Evolutionary conservation across 768 basidiomycete genomes (phyloP).

Genomic region (Lentinula aciculospora): DNA sequence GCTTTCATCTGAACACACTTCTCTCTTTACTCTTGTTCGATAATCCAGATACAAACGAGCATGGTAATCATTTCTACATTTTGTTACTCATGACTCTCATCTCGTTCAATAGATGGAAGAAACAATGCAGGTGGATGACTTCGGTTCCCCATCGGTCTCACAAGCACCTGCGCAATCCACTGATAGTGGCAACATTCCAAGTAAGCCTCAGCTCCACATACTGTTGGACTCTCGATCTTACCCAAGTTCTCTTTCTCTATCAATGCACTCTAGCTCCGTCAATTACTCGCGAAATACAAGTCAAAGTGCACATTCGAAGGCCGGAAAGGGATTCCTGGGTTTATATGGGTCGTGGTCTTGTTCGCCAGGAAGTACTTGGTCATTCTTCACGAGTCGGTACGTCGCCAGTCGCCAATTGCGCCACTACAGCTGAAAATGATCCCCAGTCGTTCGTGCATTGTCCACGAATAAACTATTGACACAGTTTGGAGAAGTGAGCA

Average conservation of each 20-base stretch:
- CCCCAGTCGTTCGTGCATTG: slow-evolving; percentile 55
- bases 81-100: not conserved
- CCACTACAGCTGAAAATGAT: slow-evolving; percentile 6
- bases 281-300: slow-evolving; percentile 58
- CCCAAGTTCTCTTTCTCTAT: slow-evolving; percentile 1
- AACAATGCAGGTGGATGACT: slow-evolving; percentile 40
- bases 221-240: not conserved
- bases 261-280: slow-evolving; percentile 13
- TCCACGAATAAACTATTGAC: slow-evolving; percentile 64
- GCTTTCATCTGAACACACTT: not conserved
- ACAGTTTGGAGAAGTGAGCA: slow-evolving; percentile 62
- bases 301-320: slow-evolving; percentile 79
- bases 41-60: not conserved
- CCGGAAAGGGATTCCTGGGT: slow-evolving; percentile 78
- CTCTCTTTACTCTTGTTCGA: no score
- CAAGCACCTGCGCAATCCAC: slow-evolving; percentile 10
- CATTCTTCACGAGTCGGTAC: slow-evolving; percentile 78
- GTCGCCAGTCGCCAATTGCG: slow-evolving; percentile 19
- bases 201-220: slow-evolving; percentile 5
- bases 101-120: slow-evolving; percentile 26
- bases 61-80: not conserved
- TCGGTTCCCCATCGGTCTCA: slow-evolving; percentile 16
- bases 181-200: slow-evolving; percentile 14
- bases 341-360: slow-evolving; percentile 74
- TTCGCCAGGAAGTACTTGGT: slow-evolving; percentile 68